These are phyloP conservation scores for Pelargonium citronellum DNA, from an alignment of 441 rosid species.

Conservation along the genomic window DNA sequence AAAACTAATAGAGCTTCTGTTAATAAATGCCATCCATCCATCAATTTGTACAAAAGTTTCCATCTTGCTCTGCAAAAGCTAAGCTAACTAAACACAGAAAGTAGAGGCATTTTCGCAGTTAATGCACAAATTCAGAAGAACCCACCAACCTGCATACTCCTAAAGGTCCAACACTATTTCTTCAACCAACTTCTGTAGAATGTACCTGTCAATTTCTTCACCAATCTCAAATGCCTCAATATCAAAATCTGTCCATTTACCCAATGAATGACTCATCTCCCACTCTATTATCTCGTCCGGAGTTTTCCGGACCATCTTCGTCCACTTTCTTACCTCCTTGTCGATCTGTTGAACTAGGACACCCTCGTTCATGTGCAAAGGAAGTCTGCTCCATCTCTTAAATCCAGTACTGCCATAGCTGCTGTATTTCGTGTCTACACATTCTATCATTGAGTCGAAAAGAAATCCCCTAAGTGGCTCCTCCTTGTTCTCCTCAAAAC, in stretches of 20 bases:
- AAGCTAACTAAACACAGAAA: too few species aligned
- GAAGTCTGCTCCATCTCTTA: slow-evolving; percentile 38
- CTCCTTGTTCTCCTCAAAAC: slow-evolving; percentile 33
- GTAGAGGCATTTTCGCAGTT: too few species aligned
- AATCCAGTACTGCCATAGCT: slow-evolving; percentile 37
- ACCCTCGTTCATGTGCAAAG: not conserved
- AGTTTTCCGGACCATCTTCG: not conserved
- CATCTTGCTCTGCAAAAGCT: too few species aligned
- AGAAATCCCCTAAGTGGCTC: slow-evolving; percentile 43
- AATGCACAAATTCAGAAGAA: too few species aligned
- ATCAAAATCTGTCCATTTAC: not conserved
- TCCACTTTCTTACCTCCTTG: not conserved
- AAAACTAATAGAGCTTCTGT: too few species aligned
- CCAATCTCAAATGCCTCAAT: slow-evolving; percentile 10
- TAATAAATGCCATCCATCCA: too few species aligned
- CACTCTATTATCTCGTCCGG: not conserved
- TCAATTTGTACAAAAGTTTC: too few species aligned
- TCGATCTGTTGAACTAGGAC: slow-evolving; percentile 30
- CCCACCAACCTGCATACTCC: not conserved
- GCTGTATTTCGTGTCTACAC: slow-evolving; percentile 44
- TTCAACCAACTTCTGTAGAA: not conserved
- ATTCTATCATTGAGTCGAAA: slow-evolving; percentile 61
- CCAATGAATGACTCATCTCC: not conserved
- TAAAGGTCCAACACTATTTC: slow-evolving; percentile 1
- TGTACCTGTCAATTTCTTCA: slow-evolving; percentile 6